Conservation (phyloP, 306 rosid species). For the Trifolium subterraneum region DNA sequence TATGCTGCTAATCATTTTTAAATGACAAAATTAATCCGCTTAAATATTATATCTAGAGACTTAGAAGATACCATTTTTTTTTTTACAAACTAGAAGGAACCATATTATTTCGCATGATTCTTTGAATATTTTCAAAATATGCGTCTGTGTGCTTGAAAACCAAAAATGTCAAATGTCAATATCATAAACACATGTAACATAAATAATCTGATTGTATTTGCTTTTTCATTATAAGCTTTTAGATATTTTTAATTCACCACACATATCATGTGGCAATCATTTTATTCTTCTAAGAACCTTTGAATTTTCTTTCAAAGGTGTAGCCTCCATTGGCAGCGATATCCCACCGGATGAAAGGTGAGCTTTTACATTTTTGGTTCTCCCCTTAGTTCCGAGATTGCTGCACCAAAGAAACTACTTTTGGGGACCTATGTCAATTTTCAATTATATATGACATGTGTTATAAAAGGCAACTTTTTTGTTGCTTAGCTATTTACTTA, state of each 20-base stretch:
- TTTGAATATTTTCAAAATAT: too few relatives aligned
- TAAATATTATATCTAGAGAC: too few relatives aligned
- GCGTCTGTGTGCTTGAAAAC: too few relatives aligned
- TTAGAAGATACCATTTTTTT: too few relatives aligned
- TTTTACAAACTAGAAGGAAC: too few relatives aligned
- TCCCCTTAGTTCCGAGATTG: background rate
- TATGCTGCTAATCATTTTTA: too few relatives aligned
- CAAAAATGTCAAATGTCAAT: too few relatives aligned
- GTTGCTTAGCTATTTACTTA: background rate
- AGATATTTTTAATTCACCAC: background rate
- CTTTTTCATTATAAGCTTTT: background rate
- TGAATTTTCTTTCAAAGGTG: slow-evolving; percentile 1
- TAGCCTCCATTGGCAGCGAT: slow-evolving; percentile 10
- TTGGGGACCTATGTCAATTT: background rate
- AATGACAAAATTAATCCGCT: too few relatives aligned
- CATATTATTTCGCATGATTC: too few relatives aligned
- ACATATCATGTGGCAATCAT: background rate
- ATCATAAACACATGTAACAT: too few relatives aligned
- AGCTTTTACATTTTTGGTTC: slow-evolving; percentile 23
- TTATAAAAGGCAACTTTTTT: background rate
- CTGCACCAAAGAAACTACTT: background rate
- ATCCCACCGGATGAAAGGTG: slow-evolving; percentile 33
- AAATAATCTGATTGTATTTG: too few relatives aligned
- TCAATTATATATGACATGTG: background rate
- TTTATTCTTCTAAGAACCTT: background rate